A percentile compares a stretch with the other conserved stretches of the same genome.
Evolutionary conservation across 2,329 filamentous ascomycete species (phyloP).

Genomic region (Coleophoma eucalyptorum): DNA sequence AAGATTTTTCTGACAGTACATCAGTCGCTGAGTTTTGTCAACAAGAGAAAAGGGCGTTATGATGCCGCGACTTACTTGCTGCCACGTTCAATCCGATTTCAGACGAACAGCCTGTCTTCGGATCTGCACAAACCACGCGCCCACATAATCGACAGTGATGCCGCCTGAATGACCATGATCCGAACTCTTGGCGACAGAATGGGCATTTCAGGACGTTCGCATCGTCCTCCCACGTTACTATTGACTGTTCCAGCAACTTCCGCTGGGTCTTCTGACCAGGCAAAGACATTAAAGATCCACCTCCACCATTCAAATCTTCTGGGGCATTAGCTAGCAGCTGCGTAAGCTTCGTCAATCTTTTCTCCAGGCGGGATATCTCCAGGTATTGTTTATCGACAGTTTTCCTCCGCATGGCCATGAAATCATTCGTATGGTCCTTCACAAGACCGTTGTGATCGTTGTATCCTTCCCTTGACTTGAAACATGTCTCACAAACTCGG

Average conservation of each 20-base stretch:
- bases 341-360: slow-evolving; percentile 85
- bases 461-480: slow-evolving; percentile 93
- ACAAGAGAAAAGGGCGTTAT: slow-evolving; percentile 5
- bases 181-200: slow-evolving; percentile 95
- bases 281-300: slow-evolving; percentile 48
- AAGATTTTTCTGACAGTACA: slow-evolving; percentile 39
- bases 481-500: slow-evolving; percentile 97
- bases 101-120: slow-evolving; percentile 76
- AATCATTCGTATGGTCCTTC: slow-evolving; percentile 68
- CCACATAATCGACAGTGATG: slow-evolving; percentile 96
- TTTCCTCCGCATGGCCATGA: slow-evolving; percentile 67
- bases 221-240: slow-evolving; percentile 96
- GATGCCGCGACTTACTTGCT: slow-evolving; percentile 43
- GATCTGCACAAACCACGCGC: slow-evolving; percentile 87
- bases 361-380: slow-evolving; percentile 86
- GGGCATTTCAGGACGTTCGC: slow-evolving; percentile 75
- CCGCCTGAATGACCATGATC: slow-evolving; percentile 84
- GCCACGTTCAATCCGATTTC: slow-evolving; percentile 80
- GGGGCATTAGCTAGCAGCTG: slow-evolving; percentile 75
- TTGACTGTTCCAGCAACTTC: slow-evolving; percentile 81
- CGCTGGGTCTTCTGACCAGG: slow-evolving; percentile 70
- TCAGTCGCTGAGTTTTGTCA: slow-evolving; percentile 28
- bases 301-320: slow-evolving; percentile 53
- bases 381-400: slow-evolving; percentile 81
- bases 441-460: slow-evolving; percentile 78